Evolutionary conservation across 2,329 filamentous ascomycete genomes (phyloP).

Genomic region (Paracoccidioides lutzii): DNA sequence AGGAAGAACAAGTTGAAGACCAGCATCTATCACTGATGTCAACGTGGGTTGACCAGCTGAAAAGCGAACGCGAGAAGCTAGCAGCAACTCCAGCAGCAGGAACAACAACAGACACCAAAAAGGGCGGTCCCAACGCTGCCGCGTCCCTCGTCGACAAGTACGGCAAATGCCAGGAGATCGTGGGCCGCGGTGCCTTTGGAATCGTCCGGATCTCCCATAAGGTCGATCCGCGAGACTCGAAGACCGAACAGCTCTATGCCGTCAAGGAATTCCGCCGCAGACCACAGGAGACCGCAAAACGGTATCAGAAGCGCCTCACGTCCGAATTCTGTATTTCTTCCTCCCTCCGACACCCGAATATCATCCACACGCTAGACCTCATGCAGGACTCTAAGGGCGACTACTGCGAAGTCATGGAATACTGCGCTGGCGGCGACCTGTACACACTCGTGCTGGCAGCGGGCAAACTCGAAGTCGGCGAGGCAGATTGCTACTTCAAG

Average conservation of each 20-base stretch:
- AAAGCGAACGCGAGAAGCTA: slow-evolving; percentile 67
- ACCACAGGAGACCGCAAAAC: slow-evolving; percentile 88
- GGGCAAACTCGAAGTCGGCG: slow-evolving; percentile 73
- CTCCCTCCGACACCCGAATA: slow-evolving; percentile 88
- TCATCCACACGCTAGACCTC: slow-evolving; percentile 93
- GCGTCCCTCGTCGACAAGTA: slow-evolving; percentile 88
- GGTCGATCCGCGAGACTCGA: slow-evolving; percentile 63
- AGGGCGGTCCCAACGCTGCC: slow-evolving; percentile 58
- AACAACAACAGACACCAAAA: too few species aligned
- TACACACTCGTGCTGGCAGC: slow-evolving; percentile 87
- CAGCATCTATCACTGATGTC: slow-evolving; percentile 86
- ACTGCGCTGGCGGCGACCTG: slow-evolving; percentile 88
- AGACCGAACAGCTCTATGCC: slow-evolving; percentile 78
- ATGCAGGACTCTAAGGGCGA: slow-evolving; percentile 93
- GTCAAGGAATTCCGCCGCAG: slow-evolving; percentile 96
- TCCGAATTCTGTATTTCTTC: slow-evolving; percentile 98
- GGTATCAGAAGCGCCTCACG: slow-evolving; percentile 93
- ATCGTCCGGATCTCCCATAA: slow-evolving; percentile 98
- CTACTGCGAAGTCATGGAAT: slow-evolving; percentile 99
- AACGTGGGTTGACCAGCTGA: slow-evolving; percentile 88
- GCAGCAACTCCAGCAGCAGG: too few species aligned
- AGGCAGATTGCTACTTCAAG: slow-evolving; percentile 98
- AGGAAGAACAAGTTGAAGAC: slow-evolving; percentile 45
- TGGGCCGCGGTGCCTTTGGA: slow-evolving; percentile 90
- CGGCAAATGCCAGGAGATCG: slow-evolving; percentile 94